phyloP scores from a whole-genome alignment of 1,139 yeast genomes.

The Saccharomyces hybrid region DNA sequence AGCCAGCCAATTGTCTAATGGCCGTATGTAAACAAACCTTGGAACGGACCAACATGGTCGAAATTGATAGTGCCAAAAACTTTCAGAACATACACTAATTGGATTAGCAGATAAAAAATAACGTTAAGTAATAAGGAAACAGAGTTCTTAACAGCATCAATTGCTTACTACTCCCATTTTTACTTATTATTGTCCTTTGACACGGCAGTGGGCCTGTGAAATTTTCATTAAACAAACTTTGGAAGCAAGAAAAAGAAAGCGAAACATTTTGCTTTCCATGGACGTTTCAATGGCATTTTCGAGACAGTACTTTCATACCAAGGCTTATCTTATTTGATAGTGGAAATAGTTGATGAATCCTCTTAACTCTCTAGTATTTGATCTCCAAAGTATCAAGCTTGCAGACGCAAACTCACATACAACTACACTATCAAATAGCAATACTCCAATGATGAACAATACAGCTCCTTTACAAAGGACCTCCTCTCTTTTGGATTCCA shows the following conservation, averaged over 20 bases:
- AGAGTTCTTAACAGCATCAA: neutral
- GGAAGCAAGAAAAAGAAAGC: neutral
- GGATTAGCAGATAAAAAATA: neutral
- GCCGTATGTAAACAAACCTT: neutral
- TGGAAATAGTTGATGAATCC: neutral
- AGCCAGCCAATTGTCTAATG: neutral
- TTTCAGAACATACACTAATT: neutral
- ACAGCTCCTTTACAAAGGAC: slow-evolving; percentile 3
- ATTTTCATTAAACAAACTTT: neutral
- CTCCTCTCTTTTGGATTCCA: slow-evolving; percentile 3
- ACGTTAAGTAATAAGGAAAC: neutral
- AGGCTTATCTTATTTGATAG: neutral
- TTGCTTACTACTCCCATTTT: neutral
- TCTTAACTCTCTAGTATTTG: neutral
- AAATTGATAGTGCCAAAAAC: neutral
- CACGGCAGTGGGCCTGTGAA: neutral
- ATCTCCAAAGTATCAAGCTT: neutral
- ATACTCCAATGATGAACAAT: neutral
- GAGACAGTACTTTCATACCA: neutral
- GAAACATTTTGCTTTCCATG: neutral
- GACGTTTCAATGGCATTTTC: neutral
- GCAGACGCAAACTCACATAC: neutral
- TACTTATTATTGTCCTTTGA: neutral
- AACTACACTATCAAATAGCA: neutral
- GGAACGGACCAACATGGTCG: neutral